Base-by-base conservation (phyloP, 176 grass and related monocot genomes). In the Aechmea fasciata region DNA sequence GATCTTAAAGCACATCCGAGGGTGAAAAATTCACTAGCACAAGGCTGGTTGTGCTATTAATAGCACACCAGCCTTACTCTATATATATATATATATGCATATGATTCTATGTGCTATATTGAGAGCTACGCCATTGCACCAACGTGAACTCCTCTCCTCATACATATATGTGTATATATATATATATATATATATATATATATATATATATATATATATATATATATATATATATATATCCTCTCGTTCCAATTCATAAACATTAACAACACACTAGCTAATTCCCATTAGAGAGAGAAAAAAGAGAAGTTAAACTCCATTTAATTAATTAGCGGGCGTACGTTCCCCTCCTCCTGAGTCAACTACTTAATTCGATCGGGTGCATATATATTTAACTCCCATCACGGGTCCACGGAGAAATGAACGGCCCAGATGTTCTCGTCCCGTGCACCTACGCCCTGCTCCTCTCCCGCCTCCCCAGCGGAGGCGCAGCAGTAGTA, bases 361-460 rank as follows among this genome's bases (percentile, higher is more conserved):
- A 33, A 33, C 29, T 33, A 4, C 29, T 33, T n/a, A n/a, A n/a
- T n/a, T n/a, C n/a, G n/a, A n/a, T 23, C 29, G 29, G 29, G 29
- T 33, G 29, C 29, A 33, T 33, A 33, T 33, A 33, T 33, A 33
- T 33, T 33, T 33, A 33, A 33, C 13, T 19, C 13, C 5, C 64
- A 15, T 67, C 26, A 5, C n/a, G 17, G 28, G 17, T 51, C 47
- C 2, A n/a, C 77, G 18, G 57, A 62, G 48, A 11, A 28, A 67
- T 87, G 76, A 79, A 77, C 49, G 79, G 61, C 64, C 70, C 20
- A 64, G 71, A 51, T 69, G 67, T 66, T 62, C 63, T 20, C 68
- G 65, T 50, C 47, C 53, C 57, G 64, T 69, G 70, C 51, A 19
- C 29, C 19, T 62, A 41, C 11, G 7, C 64, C 15, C 69, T 79